Evolutionary conservation across 306 rosid species (phyloP).

Genomic region (Trichosanthes cucumerina): DNA sequence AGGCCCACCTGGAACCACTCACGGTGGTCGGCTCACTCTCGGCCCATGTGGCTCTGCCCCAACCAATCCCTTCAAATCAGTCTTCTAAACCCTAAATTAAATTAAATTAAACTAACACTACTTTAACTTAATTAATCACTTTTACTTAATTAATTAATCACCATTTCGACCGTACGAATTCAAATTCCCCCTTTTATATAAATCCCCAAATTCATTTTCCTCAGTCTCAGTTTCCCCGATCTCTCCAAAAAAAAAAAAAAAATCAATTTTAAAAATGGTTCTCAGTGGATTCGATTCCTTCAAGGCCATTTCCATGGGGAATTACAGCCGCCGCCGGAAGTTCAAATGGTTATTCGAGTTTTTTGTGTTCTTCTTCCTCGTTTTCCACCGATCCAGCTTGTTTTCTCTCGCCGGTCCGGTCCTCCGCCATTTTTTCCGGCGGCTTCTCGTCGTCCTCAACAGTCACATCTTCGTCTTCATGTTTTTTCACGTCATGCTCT

Average conservation of each 20-base stretch:
- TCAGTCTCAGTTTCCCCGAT: not conserved
- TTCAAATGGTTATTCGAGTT: conserved; percentile 20
- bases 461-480: conserved; percentile 36
- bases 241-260: not conserved
- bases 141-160: not conserved
- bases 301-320: conserved; percentile 23
- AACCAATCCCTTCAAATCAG: not conserved
- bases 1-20: not conserved
- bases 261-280: not conserved
- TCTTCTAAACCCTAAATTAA: not conserved
- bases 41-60: conserved; percentile 7
- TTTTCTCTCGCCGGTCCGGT: conserved; percentile 16
- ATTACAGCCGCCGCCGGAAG: conserved; percentile 15
- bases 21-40: not conserved
- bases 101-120: not conserved
- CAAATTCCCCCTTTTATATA: not conserved
- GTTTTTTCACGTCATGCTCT: conserved; percentile 30
- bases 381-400: conserved; percentile 17
- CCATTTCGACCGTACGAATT: not conserved
- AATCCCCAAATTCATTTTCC: not conserved
- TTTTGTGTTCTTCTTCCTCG: conserved; percentile 18
- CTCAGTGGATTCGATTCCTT: conserved; percentile 9
- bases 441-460: conserved; percentile 14
- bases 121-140: not conserved
- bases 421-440: not conserved